phyloP scores from a whole-genome alignment of 495 filamentous ascomycete species.

The Neurospora terricola region DNA sequence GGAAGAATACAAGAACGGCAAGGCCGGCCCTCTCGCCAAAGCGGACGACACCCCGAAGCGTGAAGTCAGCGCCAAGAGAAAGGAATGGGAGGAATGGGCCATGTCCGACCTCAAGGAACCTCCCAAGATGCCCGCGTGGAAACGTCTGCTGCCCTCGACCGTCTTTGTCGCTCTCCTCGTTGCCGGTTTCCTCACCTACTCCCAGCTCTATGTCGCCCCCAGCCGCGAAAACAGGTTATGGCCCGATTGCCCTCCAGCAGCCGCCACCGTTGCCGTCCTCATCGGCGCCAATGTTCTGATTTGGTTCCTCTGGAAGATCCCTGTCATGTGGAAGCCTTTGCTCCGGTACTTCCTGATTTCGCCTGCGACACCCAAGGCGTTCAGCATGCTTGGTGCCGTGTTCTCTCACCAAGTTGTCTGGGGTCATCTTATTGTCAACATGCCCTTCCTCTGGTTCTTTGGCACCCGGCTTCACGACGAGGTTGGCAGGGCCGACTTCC shows the following conservation, averaged over 20 bases:
- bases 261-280: constrained; percentile 62
- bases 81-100: constrained; percentile 25
- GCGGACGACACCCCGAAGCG: constrained; percentile 18
- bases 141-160: constrained; percentile 57
- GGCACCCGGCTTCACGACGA: constrained; percentile 64
- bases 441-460: constrained; percentile 45
- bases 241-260: constrained; percentile 65
- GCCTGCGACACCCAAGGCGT: constrained; percentile 55
- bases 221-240: constrained; percentile 48
- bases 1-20: constrained; percentile 39
- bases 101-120: constrained; percentile 34
- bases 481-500: constrained; percentile 73
- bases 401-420: constrained; percentile 67
- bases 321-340: constrained; percentile 59
- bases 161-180: constrained; percentile 45
- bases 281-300: constrained; percentile 55
- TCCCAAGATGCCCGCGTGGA: constrained; percentile 37
- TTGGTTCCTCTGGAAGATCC: constrained; percentile 55
- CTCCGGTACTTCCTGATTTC: constrained; percentile 71
- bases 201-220: constrained; percentile 55
- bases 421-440: constrained; percentile 61
- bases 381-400: constrained; percentile 55
- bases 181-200: constrained; percentile 42
- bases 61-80: constrained; percentile 25
- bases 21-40: constrained; percentile 38